These are phyloP conservation scores for Saxophila tyrrhenica DNA, from an alignment of 495 filamentous ascomycete genomes.

Conservation along the genomic window DNA sequence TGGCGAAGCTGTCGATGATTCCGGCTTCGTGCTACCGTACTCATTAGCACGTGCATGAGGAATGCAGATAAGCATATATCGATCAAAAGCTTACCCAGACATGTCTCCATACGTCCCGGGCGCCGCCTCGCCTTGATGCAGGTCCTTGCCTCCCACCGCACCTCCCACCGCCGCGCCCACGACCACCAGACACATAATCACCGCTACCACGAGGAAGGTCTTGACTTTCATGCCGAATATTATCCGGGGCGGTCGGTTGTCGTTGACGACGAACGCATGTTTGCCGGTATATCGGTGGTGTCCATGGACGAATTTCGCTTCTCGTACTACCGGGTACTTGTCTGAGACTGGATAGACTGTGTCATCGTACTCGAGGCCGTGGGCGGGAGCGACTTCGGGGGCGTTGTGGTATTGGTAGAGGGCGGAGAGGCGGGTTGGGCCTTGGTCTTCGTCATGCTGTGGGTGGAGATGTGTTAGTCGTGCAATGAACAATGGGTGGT, in stretches of 20 bases:
- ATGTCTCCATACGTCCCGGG: not conserved
- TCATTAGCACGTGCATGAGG: slow-evolving; percentile 11
- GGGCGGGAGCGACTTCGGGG: slow-evolving; percentile 19
- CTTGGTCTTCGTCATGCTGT: not conserved
- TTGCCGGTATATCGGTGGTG: slow-evolving; percentile 16
- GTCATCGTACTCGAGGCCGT: slow-evolving; percentile 21
- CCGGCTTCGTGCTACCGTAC: not conserved
- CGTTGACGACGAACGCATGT: slow-evolving; percentile 13
- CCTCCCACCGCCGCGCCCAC: slow-evolving; percentile 18
- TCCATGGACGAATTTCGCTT: slow-evolving; percentile 5
- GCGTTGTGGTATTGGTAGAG: slow-evolving; percentile 23
- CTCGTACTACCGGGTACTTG: slow-evolving; percentile 17
- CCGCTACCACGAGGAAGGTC: slow-evolving; percentile 16
- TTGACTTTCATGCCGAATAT: slow-evolving; percentile 21
- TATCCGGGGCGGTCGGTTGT: slow-evolving; percentile 17
- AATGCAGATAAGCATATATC: not conserved
- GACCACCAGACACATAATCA: slow-evolving; percentile 12
- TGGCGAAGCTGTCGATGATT: not conserved
- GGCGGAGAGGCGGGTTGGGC: slow-evolving; percentile 12
- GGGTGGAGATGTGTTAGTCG: not conserved
- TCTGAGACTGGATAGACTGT: slow-evolving; percentile 16
- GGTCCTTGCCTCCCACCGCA: slow-evolving; percentile 12
- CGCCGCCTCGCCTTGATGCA: not conserved
- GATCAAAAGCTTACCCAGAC: not conserved
- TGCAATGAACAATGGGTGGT: not conserved